Base-by-base conservation (phyloP, 768 basidiomycete species). In the Boletus coccyginus region DNA sequence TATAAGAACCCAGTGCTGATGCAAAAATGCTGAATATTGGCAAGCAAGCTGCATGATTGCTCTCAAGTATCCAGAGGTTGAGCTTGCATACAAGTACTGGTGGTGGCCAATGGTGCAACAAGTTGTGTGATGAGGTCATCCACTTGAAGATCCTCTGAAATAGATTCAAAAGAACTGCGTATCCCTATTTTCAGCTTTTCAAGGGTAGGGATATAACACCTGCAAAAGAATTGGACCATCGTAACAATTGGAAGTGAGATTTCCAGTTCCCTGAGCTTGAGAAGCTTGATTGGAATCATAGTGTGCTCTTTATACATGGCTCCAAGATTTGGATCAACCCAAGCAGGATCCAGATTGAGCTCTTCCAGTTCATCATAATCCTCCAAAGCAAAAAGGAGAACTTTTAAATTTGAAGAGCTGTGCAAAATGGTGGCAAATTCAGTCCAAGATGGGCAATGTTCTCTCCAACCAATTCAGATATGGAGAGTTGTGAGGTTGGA, bases 381-480 rank as follows among this genome's bases (percentile, higher is more conserved):
- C 32, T 21, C 14, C n/a, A 27, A 27, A 27, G 27, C 2, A 1
- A 33, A 24, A 7, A 41, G 6, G 12, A 43, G 47, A 3, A 31
- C 41, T 29, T 21, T 14, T 13, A 50, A 17, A 12, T 5, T 27
- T 3, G 46, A 24, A 6, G 54, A 19, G 17, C 36, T 19, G 31
- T 7, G 8, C 10, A 56, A 31, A 31, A 38, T 12, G 24, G 42
- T 24, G 8, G 16, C n/a, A 16, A 50, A 38, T 21, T 44, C 13
- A 1, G 16, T 8, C 52, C 52, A 52, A 16, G 52, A 45, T 5
- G 35, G 33, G 12, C 12, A 11, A 12, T 12, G 2, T 33, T 33
- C 3, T 3, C 12, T 0, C 2, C 3, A 0, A 12, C 33, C 1
- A 12, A 33, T 13, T 12, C 1, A 5, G 11, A 31, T 17, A 10